Base-by-base conservation (phyloP, 345 rosid species). In the Isatis tinctoria region DNA sequence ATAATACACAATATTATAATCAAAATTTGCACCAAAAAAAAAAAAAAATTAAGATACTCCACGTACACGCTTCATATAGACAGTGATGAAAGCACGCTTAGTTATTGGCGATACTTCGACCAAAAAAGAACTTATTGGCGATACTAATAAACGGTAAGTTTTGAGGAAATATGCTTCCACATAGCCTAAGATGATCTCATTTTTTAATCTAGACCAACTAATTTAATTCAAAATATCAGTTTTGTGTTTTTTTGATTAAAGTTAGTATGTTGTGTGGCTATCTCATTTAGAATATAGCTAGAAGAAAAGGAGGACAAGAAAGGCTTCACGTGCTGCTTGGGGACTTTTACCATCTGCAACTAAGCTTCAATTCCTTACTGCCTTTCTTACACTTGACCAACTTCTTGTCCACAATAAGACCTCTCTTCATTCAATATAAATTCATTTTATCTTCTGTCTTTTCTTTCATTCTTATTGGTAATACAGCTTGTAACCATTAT, bases 371-470 rank as follows among this genome's bases (percentile, higher is more conserved):
- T 52, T 57, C 52, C 28, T 39, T 61, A 32, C 74, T 74, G 54
- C 59, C 74, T 61, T 75, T 75, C 79, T 57, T 64, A 77, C 72
- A 69, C 43, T 76, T 76, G 75, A 76, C 80, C 60, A 63, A 63
- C 40, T 70, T 63, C 53, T 76, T 76, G 70, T 76, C 80, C 71
- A 64, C 27, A 70, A 63, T 36, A 43, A 57, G 72, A 17, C 52
- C 3, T 63, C 33, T 69, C 60, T 10, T 52, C 30, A 64, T 35
- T 67, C 40, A 56, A 10, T 49, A 22, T 33, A 9, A 18, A 28
- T 2, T 14, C 27, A 13, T 18, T 47, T 57, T 48, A 2, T 37
- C 59, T 59, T 74, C 10, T 41, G 11, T 48, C 5, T 48, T 48
- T 48, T 48, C 27, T 18, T 47, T 17, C 24, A 8, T 17, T 45